phyloP scores from a whole-genome alignment of 768 basidiomycete genomes.

The Hortiboletus flavorubellus region DNA sequence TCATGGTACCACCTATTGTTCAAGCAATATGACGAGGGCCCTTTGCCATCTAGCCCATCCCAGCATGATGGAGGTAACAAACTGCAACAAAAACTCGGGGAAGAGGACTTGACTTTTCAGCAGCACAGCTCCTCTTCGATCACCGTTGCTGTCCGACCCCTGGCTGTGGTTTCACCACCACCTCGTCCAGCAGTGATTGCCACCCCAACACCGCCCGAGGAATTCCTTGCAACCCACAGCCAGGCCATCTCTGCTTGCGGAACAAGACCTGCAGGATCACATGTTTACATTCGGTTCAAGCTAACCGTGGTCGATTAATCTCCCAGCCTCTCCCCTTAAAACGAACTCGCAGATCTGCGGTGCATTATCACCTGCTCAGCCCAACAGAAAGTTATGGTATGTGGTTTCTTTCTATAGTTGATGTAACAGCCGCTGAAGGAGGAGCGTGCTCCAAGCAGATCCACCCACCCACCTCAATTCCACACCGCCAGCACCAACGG shows the following conservation, averaged over 20 bases:
- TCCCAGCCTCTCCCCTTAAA: neutral
- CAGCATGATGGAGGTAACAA: neutral
- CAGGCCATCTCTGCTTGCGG: neutral
- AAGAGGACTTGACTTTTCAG: neutral
- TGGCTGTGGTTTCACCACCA: too few relatives aligned
- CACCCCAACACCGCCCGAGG: neutral
- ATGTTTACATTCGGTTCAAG: neutral
- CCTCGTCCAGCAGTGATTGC: neutral
- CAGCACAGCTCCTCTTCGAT: neutral
- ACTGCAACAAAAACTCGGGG: neutral
- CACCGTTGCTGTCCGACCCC: neutral
- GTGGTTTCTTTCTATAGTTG: neutral
- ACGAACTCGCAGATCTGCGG: neutral
- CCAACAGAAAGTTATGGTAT: neutral
- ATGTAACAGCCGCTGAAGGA: neutral
- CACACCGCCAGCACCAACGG: too few relatives aligned
- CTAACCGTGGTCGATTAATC: neutral
- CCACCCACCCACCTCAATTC: too few relatives aligned
- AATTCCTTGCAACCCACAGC: neutral
- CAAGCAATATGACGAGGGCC: neutral
- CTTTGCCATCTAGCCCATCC: neutral
- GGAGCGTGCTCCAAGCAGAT: neutral
- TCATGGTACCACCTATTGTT: neutral
- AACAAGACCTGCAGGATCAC: neutral
- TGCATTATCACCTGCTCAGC: neutral